Percentiles rank a stretch among this genome's conserved stretches.
Evolutionary conservation across 306 rosid genomes (phyloP).

Genomic region (peach (Prunus persica)): DNA sequence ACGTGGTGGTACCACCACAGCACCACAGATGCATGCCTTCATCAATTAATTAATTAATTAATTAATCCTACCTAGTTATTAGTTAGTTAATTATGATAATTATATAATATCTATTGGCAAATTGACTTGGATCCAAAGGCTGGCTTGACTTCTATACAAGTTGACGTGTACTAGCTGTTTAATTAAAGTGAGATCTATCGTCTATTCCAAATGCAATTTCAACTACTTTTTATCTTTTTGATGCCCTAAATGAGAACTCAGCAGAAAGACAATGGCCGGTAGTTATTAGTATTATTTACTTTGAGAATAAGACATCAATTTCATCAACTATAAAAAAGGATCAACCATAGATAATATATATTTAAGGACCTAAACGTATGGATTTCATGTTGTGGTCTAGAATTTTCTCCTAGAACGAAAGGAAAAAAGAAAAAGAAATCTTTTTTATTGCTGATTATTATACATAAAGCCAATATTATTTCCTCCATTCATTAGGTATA

Average conservation of each 20-base stretch:
- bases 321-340: neutral
- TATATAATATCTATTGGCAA: neutral
- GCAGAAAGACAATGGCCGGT: neutral
- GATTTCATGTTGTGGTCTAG: neutral
- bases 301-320: neutral
- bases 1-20: slow-evolving; percentile 7
- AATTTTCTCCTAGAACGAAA: neutral
- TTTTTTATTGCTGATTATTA: too few relatives aligned
- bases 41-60: neutral
- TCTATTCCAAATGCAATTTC: neutral
- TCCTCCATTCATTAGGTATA: too few relatives aligned
- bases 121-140: neutral
- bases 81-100: neutral
- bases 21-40: neutral
- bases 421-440: neutral
- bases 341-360: neutral
- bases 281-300: neutral
- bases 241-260: neutral
- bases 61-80: neutral
- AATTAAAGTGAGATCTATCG: too few relatives aligned
- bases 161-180: neutral
- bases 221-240: neutral
- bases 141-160: neutral
- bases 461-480: neutral
- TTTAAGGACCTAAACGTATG: neutral